Conservation (phyloP, 2,329 filamentous ascomycete genomes). For the Elsinoe ampelina region DNA sequence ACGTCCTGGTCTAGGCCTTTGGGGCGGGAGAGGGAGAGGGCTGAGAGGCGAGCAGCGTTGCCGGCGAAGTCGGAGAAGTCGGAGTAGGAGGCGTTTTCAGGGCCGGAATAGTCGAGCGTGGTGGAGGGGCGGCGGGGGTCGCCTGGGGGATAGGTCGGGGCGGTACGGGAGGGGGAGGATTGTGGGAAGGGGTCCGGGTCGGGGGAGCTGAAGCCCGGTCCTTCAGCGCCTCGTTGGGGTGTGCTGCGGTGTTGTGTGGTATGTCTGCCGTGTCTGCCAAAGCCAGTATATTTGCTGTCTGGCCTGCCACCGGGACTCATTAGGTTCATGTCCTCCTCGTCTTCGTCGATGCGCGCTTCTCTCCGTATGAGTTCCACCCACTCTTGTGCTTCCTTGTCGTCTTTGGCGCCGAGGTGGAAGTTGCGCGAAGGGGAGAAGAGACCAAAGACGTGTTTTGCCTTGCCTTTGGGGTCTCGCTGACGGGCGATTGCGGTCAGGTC, state of each 20-base stretch:
- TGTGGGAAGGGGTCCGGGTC: slow-evolving; percentile 28
- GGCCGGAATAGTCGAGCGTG: slow-evolving; percentile 50
- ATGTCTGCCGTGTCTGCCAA: slow-evolving; percentile 27
- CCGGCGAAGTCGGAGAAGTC: slow-evolving; percentile 57
- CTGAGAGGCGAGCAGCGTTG: slow-evolving; percentile 25
- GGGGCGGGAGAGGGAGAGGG: slow-evolving; percentile 26
- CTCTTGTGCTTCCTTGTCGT: slow-evolving; percentile 64
- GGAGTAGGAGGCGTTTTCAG: slow-evolving; percentile 67
- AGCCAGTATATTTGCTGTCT: slow-evolving; percentile 37
- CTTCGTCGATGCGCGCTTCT: slow-evolving; percentile 76
- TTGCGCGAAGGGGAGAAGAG: slow-evolving; percentile 87
- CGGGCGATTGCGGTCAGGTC: slow-evolving; percentile 86
- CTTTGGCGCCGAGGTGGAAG: slow-evolving; percentile 75
- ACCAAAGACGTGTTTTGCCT: slow-evolving; percentile 78
- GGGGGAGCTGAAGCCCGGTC: slow-evolving; percentile 36
- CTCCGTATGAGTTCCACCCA: slow-evolving; percentile 78
- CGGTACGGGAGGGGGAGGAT: slow-evolving; percentile 3
- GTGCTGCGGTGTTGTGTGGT: background rate
- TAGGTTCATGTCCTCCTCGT: slow-evolving; percentile 74
- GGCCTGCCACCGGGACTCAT: slow-evolving; percentile 53
- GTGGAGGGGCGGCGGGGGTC: slow-evolving; percentile 50
- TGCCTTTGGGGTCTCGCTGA: slow-evolving; percentile 81
- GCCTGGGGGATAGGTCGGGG: slow-evolving; percentile 18
- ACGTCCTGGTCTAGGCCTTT: slow-evolving; percentile 50
- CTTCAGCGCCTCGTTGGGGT: background rate